A percentile compares a stretch with the other conserved stretches of the same genome.
phyloP scores from a whole-genome alignment of 108 stramenopile species.

The Mediolabrus comicus region DNA sequence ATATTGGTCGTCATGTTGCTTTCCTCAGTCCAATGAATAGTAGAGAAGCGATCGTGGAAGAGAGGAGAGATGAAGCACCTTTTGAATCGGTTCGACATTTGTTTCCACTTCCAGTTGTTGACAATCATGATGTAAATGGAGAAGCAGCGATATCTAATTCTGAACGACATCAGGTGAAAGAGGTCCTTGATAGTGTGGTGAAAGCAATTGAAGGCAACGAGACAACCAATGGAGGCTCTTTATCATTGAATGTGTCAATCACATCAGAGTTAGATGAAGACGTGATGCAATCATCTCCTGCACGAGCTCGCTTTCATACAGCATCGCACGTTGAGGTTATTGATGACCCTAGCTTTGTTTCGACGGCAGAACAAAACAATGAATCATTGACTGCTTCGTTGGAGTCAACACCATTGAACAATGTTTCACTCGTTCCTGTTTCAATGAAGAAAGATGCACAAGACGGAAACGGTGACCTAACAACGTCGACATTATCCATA shows the following conservation, averaged over 20 bases:
- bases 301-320: slow-evolving; percentile 5
- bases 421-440: slow-evolving; percentile 9
- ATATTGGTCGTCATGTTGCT: not conserved
- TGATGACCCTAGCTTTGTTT: slow-evolving; percentile 11
- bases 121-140: not conserved
- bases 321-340: not conserved
- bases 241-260: not conserved
- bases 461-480: slow-evolving; percentile 19
- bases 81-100: not conserved
- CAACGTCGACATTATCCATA: not conserved
- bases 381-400: not conserved
- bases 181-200: not conserved
- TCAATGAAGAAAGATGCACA: slow-evolving; percentile 44
- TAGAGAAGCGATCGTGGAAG: not conserved
- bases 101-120: not conserved
- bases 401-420: not conserved
- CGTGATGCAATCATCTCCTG: not conserved
- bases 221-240: not conserved
- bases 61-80: not conserved
- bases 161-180: not conserved
- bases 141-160: not conserved
- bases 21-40: not conserved
- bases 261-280: not conserved
- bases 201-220: not conserved
- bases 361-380: not conserved